These are phyloP conservation scores for Penicilliopsis zonata DNA, from an alignment of 495 filamentous ascomycete genomes.

Conservation along the genomic window DNA sequence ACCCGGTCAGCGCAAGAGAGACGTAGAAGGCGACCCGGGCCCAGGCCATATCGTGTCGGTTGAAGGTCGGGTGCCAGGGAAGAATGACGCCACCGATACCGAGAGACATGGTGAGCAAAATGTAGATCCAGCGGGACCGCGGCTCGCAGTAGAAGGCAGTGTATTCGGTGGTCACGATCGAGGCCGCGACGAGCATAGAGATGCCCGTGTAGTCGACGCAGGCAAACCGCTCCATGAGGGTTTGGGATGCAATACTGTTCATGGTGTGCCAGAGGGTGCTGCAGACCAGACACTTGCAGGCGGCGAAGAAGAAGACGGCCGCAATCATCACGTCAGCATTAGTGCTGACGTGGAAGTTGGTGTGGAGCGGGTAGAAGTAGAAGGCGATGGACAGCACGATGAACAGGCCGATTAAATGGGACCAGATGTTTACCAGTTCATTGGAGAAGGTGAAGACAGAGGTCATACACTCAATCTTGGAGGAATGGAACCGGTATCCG, in stretches of 20 bases:
- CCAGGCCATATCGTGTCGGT: conserved; percentile 85
- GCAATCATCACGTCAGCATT: conserved; percentile 81
- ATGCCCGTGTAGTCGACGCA: conserved; percentile 99
- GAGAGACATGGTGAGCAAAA: conserved; percentile 65
- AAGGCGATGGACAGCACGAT: conserved; percentile 84
- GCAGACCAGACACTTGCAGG: conserved; percentile 92
- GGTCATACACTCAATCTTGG: conserved; percentile 72
- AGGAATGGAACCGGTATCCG: conserved; percentile 88
- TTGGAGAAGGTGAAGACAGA: conserved; percentile 80
- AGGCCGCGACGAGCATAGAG: conserved; percentile 87
- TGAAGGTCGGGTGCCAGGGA: conserved; percentile 95
- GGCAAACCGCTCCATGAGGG: conserved; percentile 85
- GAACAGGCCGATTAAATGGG: conserved; percentile 76
- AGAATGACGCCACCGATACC: conserved; percentile 83
- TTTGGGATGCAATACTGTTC: conserved; percentile 84
- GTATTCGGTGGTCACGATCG: conserved; percentile 97
- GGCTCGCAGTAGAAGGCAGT: conserved; percentile 98
- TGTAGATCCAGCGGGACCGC: conserved; percentile 74
- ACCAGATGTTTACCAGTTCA: conserved; percentile 97
- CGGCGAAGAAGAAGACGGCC: conserved; percentile 92
- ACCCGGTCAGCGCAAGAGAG: conserved; percentile 77
- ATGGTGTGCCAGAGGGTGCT: conserved; percentile 97
- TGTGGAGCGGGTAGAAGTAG: conserved; percentile 84
- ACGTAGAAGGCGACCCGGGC: conserved; percentile 86
- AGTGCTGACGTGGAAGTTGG: conserved; percentile 76